Conservation (phyloP, 2,329 filamentous ascomycete species). For the Verticillium tricorpus region DNA sequence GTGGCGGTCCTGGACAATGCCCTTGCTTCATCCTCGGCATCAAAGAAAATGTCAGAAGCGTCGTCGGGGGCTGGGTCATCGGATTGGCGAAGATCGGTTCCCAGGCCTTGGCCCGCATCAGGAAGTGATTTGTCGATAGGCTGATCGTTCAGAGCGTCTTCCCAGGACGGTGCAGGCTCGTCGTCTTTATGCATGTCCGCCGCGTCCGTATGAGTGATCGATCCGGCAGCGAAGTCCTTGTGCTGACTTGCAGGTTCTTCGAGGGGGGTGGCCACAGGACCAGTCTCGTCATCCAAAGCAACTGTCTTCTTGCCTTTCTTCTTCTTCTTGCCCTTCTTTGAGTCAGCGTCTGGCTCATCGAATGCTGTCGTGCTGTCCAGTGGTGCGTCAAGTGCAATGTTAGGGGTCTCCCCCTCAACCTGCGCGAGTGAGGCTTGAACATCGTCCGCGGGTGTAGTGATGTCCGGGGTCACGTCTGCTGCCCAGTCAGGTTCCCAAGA, state of each 20-base stretch:
- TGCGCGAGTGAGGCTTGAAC: neutral
- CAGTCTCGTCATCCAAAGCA: conserved; percentile 3
- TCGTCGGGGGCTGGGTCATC: neutral
- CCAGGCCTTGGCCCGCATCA: neutral
- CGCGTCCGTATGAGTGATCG: neutral
- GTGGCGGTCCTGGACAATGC: neutral
- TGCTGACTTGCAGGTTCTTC: neutral
- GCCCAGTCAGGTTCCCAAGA: conserved; percentile 1
- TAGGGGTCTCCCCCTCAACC: neutral
- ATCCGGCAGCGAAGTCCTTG: neutral
- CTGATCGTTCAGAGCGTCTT: neutral
- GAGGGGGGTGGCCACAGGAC: neutral
- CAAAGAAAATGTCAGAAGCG: conserved; percentile 2
- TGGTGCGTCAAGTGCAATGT: neutral
- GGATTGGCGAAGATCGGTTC: neutral
- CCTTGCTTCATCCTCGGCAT: neutral
- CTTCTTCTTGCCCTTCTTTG: conserved; percentile 29
- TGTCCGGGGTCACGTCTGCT: conserved; percentile 8
- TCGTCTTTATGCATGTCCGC: neutral
- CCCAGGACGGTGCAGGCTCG: neutral
- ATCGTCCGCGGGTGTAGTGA: conserved; percentile 6
- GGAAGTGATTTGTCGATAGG: neutral
- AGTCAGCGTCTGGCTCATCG: conserved; percentile 2
- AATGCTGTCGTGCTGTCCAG: neutral
- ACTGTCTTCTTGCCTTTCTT: conserved; percentile 21